Conservation (phyloP, 139 green algal genomes). For the Picochlorum costavermella region DNA sequence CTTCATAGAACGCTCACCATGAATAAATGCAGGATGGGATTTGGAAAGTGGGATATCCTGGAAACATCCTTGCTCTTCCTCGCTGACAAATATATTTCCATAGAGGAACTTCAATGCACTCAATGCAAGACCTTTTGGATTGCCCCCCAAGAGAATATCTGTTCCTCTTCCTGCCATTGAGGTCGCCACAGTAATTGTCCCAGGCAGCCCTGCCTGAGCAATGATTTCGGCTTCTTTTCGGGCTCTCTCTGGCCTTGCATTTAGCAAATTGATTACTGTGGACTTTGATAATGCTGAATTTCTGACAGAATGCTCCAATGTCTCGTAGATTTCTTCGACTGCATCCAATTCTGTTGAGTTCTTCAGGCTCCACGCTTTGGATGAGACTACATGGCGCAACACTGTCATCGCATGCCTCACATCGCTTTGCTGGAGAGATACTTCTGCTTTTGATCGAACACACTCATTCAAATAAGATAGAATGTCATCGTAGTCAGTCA, state of each 20-base stretch:
- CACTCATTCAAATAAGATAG: no score
- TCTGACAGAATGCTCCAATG: background rate
- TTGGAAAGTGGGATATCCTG: no score
- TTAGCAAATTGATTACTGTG: conserved; percentile 30
- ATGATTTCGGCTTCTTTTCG: conserved; percentile 68
- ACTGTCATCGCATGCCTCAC: background rate
- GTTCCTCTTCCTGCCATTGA: conserved; percentile 74
- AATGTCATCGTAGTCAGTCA: no score
- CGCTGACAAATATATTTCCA: no score
- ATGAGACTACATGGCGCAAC: background rate
- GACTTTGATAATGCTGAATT: background rate
- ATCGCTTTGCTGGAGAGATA: conserved; percentile 57
- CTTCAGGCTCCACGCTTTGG: background rate
- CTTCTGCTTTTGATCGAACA: no score
- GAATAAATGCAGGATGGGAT: no score
- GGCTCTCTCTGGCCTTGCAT: conserved; percentile 62
- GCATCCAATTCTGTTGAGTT: background rate
- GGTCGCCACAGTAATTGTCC: conserved; percentile 70
- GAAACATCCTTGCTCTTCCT: no score
- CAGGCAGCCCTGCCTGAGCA: conserved; percentile 52
- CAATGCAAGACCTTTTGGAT: conserved; percentile 44
- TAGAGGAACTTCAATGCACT: background rate
- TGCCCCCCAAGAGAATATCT: conserved; percentile 75
- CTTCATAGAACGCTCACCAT: no score
- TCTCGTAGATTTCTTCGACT: background rate